Evolutionary conservation across 306 rosid genomes (phyloP), one percentile per base, ranked within the genome.

Genomic region (Trichosanthes truncata): DNA sequence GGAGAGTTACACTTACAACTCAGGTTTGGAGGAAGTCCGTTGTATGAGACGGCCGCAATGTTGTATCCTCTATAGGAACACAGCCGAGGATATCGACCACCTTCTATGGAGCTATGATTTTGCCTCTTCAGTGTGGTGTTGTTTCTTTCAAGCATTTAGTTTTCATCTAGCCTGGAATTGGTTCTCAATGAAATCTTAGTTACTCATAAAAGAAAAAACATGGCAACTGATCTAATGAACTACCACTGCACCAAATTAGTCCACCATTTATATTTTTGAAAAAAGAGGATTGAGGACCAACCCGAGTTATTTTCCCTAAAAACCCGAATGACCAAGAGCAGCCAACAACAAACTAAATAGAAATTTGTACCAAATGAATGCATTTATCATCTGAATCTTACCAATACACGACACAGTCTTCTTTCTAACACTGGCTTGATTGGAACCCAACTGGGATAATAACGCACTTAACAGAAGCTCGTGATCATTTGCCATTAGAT

Each of bases 381-480:
- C 36, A 56, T 77, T 52, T 35, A 35, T 73, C 52, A 61, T 76
- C 25, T 52, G 33, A 29, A 11, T 48, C 90, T 86, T 89, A 93
- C 98, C 97, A 18, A 92, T 91, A 83, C 98, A 94, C 63, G 98
- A 88, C 78, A 94, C 97, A 17, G 93, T 87, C 86, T 89, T 94
- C 91, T 92, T 92, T 76, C 98, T 91, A 33, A 92, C 93, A 46
- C 91, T 89, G 51, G 98, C 97, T 80, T 94, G 98, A 85, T 92
- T 94, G 83, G 93, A 94, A 79, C 89, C 80, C 91, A 94, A 85
- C 83, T 89, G 97, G 73, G 98, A 89, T 83, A 94, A 89, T 67
- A 94, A 86, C 51, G 98, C 91, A 80, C 91, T 82, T 79, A 94
- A 87, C 52, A 94, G 85, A 79, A 79, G 88, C 79, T 86, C 97